A percentile compares a stretch with the other conserved stretches of the same genome.
Evolutionary conservation across 2,329 filamentous ascomycete genomes (phyloP).

Genomic region (Juglanconis sp.): DNA sequence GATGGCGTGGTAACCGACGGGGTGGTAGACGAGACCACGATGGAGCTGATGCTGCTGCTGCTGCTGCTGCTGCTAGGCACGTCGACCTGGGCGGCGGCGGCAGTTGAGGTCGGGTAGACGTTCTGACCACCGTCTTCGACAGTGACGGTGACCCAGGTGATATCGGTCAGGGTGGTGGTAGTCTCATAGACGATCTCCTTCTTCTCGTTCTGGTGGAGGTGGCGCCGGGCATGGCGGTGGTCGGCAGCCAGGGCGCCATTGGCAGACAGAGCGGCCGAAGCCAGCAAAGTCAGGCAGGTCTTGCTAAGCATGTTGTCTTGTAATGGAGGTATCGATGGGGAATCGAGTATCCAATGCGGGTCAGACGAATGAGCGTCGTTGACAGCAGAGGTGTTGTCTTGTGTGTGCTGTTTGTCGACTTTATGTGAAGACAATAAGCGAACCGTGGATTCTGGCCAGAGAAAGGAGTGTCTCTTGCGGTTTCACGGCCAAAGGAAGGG

Average conservation of each 20-base stretch:
- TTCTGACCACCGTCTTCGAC: conserved; percentile 31
- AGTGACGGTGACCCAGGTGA: conserved; percentile 41
- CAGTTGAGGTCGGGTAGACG: conserved; percentile 8
- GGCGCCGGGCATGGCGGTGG: conserved; percentile 41
- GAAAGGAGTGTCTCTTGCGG: conserved; percentile 15
- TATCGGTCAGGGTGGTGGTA: conserved; percentile 33
- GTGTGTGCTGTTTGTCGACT: conserved; percentile 9
- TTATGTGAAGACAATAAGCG: neutral
- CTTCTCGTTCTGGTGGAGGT: conserved; percentile 33
- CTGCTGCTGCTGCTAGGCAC: conserved; percentile 11
- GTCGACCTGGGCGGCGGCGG: conserved; percentile 18
- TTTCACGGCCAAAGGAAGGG: conserved; percentile 10
- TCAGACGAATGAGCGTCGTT: neutral
- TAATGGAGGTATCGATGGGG: neutral
- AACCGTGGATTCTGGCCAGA: neutral
- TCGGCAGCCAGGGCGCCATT: conserved; percentile 41
- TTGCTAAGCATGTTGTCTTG: conserved; percentile 41
- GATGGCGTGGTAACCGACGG: neutral
- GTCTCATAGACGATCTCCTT: conserved; percentile 29
- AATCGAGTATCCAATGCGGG: conserved; percentile 2
- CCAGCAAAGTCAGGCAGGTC: conserved; percentile 36
- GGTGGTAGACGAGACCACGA: neutral
- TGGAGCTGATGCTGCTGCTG: neutral
- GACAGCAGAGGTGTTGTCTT: neutral
- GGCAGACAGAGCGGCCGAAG: conserved; percentile 39